Evolutionary conservation across 805 yeast species (phyloP).

Genomic region (Candida boleticola): DNA sequence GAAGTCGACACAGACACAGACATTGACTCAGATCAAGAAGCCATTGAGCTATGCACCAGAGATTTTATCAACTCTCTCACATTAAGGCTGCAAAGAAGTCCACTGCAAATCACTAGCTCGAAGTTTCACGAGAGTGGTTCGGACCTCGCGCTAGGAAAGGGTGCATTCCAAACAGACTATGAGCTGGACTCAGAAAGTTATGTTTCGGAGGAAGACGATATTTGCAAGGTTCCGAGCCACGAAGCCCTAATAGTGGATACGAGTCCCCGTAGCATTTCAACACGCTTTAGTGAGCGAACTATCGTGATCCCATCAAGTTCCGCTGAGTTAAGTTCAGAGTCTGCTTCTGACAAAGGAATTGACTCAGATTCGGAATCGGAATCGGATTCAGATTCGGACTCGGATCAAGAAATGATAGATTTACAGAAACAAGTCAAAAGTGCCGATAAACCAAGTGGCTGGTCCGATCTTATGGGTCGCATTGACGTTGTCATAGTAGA

Average conservation of each 20-base stretch:
- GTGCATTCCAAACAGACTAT: too few species aligned
- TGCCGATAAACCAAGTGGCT: slow-evolving; percentile 1
- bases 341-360: neutral
- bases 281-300: too few species aligned
- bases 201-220: too few species aligned
- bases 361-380: slow-evolving; percentile 11
- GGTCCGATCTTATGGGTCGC: slow-evolving; percentile 7
- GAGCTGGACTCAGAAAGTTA: too few species aligned
- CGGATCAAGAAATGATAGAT: slow-evolving; percentile 20
- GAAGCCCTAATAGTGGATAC: too few species aligned
- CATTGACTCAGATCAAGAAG: slow-evolving; percentile 22
- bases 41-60: slow-evolving; percentile 6
- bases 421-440: slow-evolving; percentile 3
- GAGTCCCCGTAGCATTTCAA: too few species aligned
- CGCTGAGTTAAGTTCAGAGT: neutral
- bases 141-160: too few species aligned
- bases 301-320: too few species aligned
- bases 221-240: too few species aligned
- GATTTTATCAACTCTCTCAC: neutral
- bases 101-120: too few species aligned
- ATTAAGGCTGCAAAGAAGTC: too few species aligned
- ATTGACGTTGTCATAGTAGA: neutral
- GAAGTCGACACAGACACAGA: slow-evolving; percentile 15
- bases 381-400: slow-evolving; percentile 17
- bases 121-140: too few species aligned